Evolutionary conservation across 2,329 filamentous ascomycete genomes (phyloP), one percentile per base, ranked within the genome.

Genomic region (Monilinia vaccinii-corymbosi): DNA sequence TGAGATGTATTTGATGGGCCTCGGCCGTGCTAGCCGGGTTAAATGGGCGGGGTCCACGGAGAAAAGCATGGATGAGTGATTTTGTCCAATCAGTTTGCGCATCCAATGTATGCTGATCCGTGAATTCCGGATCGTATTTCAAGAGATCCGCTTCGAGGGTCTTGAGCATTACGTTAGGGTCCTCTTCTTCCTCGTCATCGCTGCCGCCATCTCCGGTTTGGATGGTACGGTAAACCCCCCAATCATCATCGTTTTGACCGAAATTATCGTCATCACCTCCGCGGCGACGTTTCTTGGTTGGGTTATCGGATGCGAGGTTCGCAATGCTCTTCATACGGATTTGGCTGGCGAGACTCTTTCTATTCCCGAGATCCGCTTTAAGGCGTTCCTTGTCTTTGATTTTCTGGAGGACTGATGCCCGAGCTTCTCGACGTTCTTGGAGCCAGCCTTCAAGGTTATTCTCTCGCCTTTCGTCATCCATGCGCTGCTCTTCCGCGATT

Each of bases 291-390:
- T 96, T 95, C 73, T 92, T 91, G 65, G 81, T 78, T 0, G 93
- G 91, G 7, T 84, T 86, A 73, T 99, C 94, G 0, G 93, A 92
- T 3, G 94, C 94, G 1, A 99, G 85, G 70, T 96, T 97, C 62
- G 94, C 94, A 61, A 99, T 91, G 55, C 87, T 93, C 76, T 97
- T 97, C 94, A 99, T 99, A 64, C 94, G 89, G 75, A 96, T 95
- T 74, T 97, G 93, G 60, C 89, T 94, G 10, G 94, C 94, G 23
- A 97, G 84, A 0, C 92, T 97, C 74, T 99, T 99, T 71, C 94
- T 89, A 75, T 97, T 97, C 60, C 93, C 92, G 1, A 97, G 82
- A 71, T 99, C 94, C 47, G 91, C 90, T 76, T 96, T 97, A 63
- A 97, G 82, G 21, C 92, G 85, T 69, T 97, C 91, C 56, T 91